These are phyloP conservation scores for Saturnispora ahearnii DNA, from an alignment of 805 yeast species.

Conservation along the genomic window DNA sequence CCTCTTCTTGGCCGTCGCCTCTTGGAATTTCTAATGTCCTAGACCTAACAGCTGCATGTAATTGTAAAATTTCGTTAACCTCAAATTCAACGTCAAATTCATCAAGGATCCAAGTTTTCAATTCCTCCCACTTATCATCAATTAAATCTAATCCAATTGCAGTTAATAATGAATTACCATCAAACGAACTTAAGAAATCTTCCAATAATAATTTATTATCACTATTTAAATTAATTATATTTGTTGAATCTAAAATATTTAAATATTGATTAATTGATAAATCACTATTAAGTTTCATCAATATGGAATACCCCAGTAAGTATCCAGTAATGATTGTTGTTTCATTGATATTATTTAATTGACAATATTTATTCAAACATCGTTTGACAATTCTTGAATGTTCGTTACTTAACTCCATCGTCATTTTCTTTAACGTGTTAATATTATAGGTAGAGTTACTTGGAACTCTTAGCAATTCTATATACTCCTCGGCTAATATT, in stretches of 20 bases:
- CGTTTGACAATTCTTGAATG: constrained; percentile 16
- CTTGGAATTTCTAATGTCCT: constrained; percentile 58
- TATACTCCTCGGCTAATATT: constrained; percentile 5
- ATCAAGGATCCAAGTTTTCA: constrained; percentile 13
- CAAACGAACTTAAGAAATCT: constrained; percentile 12
- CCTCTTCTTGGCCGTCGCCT: constrained; percentile 18
- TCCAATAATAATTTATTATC: constrained; percentile 24
- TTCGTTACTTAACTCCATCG: constrained; percentile 10
- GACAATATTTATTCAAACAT: constrained; percentile 11
- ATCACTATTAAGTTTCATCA: constrained; percentile 3
- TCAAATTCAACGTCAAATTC: constrained; percentile 12
- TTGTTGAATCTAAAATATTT: constrained; percentile 27
- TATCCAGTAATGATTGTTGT: constrained; percentile 22
- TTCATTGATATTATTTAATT: constrained; percentile 17
- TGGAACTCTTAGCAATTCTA: constrained; percentile 35
- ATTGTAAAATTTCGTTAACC: constrained; percentile 15
- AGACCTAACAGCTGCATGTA: constrained; percentile 41
- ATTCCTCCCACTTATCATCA: constrained; percentile 14
- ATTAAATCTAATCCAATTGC: constrained; percentile 6
- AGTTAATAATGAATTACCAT: constrained; percentile 15
- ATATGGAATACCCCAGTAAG: constrained; percentile 17
- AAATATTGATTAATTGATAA: constrained; percentile 24
- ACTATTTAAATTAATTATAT: constrained; percentile 22
- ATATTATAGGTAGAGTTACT: constrained; percentile 26
- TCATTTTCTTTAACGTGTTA: constrained; percentile 20